phyloP scores from a whole-genome alignment of 2,329 filamentous ascomycete genomes.

The Alternaria postmessia region DNA sequence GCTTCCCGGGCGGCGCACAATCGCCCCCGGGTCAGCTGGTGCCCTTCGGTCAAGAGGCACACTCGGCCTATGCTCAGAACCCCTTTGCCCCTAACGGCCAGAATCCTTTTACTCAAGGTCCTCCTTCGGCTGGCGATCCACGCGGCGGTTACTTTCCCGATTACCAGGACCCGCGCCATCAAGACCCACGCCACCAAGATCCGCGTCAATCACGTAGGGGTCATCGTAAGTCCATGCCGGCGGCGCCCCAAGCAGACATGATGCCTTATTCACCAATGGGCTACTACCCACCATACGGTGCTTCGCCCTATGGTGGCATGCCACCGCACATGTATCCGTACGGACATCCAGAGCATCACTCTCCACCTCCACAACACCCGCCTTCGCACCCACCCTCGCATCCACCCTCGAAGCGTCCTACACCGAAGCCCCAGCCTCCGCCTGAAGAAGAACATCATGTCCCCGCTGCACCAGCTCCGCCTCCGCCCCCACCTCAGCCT shows the following conservation, averaged over 20 bases:
- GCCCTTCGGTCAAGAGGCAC: constrained; percentile 49
- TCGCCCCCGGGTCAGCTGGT: constrained; percentile 42
- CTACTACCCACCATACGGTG: constrained; percentile 42
- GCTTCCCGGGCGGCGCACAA: constrained; percentile 32
- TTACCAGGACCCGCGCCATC: constrained; percentile 20
- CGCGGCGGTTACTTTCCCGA: constrained; percentile 50
- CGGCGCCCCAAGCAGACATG: constrained; percentile 39
- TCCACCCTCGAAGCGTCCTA: constrained; percentile 36
- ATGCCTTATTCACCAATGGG: constrained; percentile 44
- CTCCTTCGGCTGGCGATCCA: constrained; percentile 27
- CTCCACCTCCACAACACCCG: constrained; percentile 37
- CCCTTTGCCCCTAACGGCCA: constrained; percentile 40
- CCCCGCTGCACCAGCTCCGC: constrained; percentile 7
- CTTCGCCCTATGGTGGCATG: constrained; percentile 40
- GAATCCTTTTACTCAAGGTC: constrained; percentile 37
- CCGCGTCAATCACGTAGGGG: constrained; percentile 26
- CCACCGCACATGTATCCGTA: constrained; percentile 38
- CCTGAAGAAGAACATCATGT: constrained; percentile 29
- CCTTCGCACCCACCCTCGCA: constrained; percentile 27
- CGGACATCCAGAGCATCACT: constrained; percentile 29
- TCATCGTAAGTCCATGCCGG: constrained; percentile 48
- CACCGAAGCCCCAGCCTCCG: constrained; percentile 40
- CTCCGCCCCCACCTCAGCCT: constrained; percentile 27
- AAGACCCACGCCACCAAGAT: constrained; percentile 13
- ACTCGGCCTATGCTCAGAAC: constrained; percentile 44